These are phyloP conservation scores for Colletotrichum sp. DNA, from an alignment of 2,329 filamentous ascomycete genomes.

Conservation along the genomic window DNA sequence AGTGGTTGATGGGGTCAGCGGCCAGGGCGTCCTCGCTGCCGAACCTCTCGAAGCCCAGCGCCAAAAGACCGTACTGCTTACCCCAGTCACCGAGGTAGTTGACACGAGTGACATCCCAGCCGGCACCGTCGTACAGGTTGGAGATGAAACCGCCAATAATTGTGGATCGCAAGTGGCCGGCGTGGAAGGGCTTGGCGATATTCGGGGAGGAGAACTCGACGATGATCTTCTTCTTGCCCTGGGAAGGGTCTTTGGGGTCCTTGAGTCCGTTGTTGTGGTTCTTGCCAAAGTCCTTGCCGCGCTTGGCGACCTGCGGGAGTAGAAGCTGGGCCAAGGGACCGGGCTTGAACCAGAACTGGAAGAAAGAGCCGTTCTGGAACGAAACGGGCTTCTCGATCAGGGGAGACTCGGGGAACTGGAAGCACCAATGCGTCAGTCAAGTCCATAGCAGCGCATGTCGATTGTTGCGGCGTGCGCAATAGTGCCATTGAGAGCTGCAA, in stretches of 20 bases:
- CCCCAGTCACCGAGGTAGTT: slow-evolving; percentile 86
- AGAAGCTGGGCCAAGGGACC: slow-evolving; percentile 68
- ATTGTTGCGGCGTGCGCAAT: neutral
- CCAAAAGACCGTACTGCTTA: slow-evolving; percentile 76
- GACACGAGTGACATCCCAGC: slow-evolving; percentile 76
- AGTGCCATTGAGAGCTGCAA: neutral
- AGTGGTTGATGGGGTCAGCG: slow-evolving; percentile 79
- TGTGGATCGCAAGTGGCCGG: slow-evolving; percentile 77
- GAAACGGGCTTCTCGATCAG: slow-evolving; percentile 73
- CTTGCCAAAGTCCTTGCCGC: slow-evolving; percentile 67
- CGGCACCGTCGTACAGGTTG: slow-evolving; percentile 72
- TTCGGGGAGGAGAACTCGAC: slow-evolving; percentile 88
- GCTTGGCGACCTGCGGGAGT: slow-evolving; percentile 71
- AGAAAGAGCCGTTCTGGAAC: slow-evolving; percentile 64
- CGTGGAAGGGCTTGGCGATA: slow-evolving; percentile 86
- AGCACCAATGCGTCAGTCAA: neutral
- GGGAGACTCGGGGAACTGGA: slow-evolving; percentile 74
- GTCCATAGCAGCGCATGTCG: neutral
- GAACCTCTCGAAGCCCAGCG: slow-evolving; percentile 77
- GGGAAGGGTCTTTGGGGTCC: slow-evolving; percentile 64
- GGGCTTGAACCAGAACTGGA: slow-evolving; percentile 84
- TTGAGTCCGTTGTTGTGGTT: slow-evolving; percentile 65
- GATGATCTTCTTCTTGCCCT: slow-evolving; percentile 70
- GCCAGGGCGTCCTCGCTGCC: slow-evolving; percentile 75
- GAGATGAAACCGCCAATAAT: slow-evolving; percentile 81